phyloP scores from a whole-genome alignment of 345 rosid species.

The Gossypium ekmanianum region DNA sequence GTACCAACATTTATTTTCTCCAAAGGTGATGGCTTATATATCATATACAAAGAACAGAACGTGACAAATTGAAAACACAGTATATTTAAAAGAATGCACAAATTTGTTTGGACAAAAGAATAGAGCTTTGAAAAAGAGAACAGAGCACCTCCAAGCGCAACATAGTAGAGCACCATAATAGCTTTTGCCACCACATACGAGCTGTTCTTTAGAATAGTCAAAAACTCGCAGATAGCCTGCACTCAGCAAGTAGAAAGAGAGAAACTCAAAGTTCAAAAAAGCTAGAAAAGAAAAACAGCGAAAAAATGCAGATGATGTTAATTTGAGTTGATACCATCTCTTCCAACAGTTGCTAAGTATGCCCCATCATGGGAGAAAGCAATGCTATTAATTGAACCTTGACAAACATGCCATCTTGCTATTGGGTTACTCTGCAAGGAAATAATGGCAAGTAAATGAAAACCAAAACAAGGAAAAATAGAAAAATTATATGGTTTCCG shows the following conservation, averaged over 20 bases:
- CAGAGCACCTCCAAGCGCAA: slow-evolving; percentile 70
- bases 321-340: slow-evolving; percentile 67
- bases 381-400: slow-evolving; percentile 85
- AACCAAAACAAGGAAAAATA: slow-evolving; percentile 4
- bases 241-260: slow-evolving; percentile 11
- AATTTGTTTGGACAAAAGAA: not conserved
- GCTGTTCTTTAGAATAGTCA: slow-evolving; percentile 67
- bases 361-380: slow-evolving; percentile 81
- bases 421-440: slow-evolving; percentile 88
- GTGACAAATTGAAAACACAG: not conserved
- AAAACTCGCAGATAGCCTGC: slow-evolving; percentile 91
- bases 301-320: not conserved
- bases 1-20: not conserved
- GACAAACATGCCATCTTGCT: slow-evolving; percentile 98
- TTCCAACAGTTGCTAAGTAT: slow-evolving; percentile 92
- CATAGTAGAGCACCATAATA: slow-evolving; percentile 75
- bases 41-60: slow-evolving; percentile 1
- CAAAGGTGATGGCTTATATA: not conserved
- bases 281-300: slow-evolving; percentile 5
- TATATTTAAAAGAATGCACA: not conserved
- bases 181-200: slow-evolving; percentile 66
- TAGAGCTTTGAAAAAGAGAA: not conserved
- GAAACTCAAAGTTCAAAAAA: slow-evolving; percentile 12
- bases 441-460: slow-evolving; percentile 26
- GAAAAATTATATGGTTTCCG: slow-evolving; percentile 4